Conservation (phyloP, 192 early-diverging fungal genomes). For the Cladochytrium replicatum region DNA sequence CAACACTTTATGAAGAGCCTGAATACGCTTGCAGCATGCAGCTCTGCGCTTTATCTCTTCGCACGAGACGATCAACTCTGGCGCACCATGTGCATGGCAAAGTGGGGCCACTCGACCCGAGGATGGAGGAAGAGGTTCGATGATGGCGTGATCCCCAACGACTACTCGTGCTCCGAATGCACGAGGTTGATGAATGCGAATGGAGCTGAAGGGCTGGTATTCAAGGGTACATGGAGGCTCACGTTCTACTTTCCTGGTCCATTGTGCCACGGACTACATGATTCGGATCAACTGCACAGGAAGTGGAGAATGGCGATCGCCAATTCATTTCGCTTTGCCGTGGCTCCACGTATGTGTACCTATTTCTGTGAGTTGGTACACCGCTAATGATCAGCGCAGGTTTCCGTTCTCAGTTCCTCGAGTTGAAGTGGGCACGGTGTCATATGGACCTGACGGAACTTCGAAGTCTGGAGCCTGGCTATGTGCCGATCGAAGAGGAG, state of each 20-base stretch:
- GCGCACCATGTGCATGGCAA: constrained; percentile 10
- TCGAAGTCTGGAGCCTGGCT: background rate
- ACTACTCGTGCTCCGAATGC: too few species aligned
- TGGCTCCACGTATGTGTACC: constrained; percentile 8
- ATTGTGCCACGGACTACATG: too few species aligned
- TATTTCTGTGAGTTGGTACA: too few species aligned
- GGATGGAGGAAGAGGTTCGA: too few species aligned
- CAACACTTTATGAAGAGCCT: too few species aligned
- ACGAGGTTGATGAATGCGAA: too few species aligned
- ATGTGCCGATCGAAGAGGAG: too few species aligned
- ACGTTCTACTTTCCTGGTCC: constrained; percentile 11
- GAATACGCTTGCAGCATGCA: constrained; percentile 1
- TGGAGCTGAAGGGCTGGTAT: constrained; percentile 8
- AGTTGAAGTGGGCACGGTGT: constrained; percentile 7
- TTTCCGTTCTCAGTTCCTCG: background rate
- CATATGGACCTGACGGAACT: constrained; percentile 14
- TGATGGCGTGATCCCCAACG: too few species aligned
- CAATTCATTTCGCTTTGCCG: too few species aligned
- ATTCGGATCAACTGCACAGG: too few species aligned
- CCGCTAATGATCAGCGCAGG: background rate
- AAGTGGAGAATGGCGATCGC: too few species aligned
- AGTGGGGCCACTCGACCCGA: too few species aligned
- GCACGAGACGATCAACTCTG: constrained; percentile 20
- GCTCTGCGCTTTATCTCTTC: constrained; percentile 7
- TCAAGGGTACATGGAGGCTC: constrained; percentile 16